These are phyloP conservation scores for Penicillium flavigenum DNA, from an alignment of 495 filamentous ascomycete genomes.

Conservation along the genomic window DNA sequence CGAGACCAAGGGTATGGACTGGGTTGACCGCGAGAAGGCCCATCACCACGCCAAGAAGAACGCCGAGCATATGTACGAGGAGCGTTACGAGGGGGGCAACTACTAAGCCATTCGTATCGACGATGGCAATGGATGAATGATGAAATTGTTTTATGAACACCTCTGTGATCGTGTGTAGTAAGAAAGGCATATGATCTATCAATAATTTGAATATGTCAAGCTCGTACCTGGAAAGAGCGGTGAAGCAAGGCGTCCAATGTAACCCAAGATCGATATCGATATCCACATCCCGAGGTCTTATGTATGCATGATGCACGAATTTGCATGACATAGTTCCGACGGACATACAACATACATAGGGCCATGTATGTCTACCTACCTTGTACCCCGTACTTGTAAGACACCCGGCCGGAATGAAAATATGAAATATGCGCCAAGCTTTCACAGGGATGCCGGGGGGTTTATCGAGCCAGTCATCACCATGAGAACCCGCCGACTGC, in stretches of 20 bases:
- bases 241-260: neutral
- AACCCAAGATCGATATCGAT: neutral
- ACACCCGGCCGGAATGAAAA: neutral
- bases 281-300: no score
- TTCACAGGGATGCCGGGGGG: slow-evolving; percentile 10
- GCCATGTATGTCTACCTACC: slow-evolving; percentile 1
- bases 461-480: slow-evolving; percentile 25
- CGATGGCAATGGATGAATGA: slow-evolving; percentile 11
- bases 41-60: slow-evolving; percentile 66
- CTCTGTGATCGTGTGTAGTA: slow-evolving; percentile 5
- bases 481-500: slow-evolving; percentile 28
- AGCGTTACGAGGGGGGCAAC: slow-evolving; percentile 52
- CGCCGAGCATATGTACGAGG: slow-evolving; percentile 61
- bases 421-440: slow-evolving; percentile 14
- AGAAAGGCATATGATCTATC: slow-evolving; percentile 9
- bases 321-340: slow-evolving; percentile 7
- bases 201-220: neutral
- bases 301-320: neutral
- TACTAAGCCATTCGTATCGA: slow-evolving; percentile 22
- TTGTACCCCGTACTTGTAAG: neutral
- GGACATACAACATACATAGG: slow-evolving; percentile 4
- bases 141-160: slow-evolving; percentile 15
- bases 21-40: slow-evolving; percentile 66
- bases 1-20: slow-evolving; percentile 76
- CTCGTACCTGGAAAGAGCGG: slow-evolving; percentile 1